phyloP scores from a whole-genome alignment of 805 yeast genomes.

The Clavispora santaluciae region DNA sequence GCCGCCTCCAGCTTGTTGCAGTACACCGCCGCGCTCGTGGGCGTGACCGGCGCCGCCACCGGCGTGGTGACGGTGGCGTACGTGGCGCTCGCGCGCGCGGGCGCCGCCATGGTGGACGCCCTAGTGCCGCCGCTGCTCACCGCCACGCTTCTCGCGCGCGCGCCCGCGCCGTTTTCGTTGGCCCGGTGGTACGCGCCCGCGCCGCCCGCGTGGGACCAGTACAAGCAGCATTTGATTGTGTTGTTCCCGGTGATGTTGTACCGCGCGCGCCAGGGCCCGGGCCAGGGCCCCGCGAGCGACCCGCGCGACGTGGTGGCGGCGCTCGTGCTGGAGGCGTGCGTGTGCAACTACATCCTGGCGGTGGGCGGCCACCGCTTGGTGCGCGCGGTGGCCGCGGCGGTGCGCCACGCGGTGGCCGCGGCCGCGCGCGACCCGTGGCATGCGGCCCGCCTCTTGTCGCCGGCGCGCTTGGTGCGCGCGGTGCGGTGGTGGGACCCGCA shows the following conservation, averaged over 20 bases:
- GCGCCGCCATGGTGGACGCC: slow-evolving; percentile 33
- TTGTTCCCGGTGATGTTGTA: slow-evolving; percentile 35
- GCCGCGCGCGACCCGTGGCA: background rate
- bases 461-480: slow-evolving; percentile 12
- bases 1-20: slow-evolving; percentile 20
- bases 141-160: slow-evolving; percentile 19
- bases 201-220: slow-evolving; percentile 23
- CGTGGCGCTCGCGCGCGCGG: slow-evolving; percentile 34
- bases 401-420: background rate
- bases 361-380: slow-evolving; percentile 32
- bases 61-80: slow-evolving; percentile 38
- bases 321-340: slow-evolving; percentile 31
- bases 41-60: slow-evolving; percentile 35
- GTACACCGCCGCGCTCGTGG: slow-evolving; percentile 29
- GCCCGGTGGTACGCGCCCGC: background rate
- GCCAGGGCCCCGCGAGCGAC: slow-evolving; percentile 20
- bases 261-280: slow-evolving; percentile 28
- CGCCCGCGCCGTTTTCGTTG: slow-evolving; percentile 1
- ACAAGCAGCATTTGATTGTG: slow-evolving; percentile 34
- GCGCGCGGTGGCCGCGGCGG: slow-evolving; percentile 14
- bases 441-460: background rate
- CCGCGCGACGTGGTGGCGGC: slow-evolving; percentile 11
- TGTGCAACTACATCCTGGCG: slow-evolving; percentile 33
- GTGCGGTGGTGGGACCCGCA: slow-evolving; percentile 27
- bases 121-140: slow-evolving; percentile 31